These are phyloP conservation scores for Atkinsonella texensis DNA, from an alignment of 2,329 filamentous ascomycete genomes.

Conservation along the genomic window DNA sequence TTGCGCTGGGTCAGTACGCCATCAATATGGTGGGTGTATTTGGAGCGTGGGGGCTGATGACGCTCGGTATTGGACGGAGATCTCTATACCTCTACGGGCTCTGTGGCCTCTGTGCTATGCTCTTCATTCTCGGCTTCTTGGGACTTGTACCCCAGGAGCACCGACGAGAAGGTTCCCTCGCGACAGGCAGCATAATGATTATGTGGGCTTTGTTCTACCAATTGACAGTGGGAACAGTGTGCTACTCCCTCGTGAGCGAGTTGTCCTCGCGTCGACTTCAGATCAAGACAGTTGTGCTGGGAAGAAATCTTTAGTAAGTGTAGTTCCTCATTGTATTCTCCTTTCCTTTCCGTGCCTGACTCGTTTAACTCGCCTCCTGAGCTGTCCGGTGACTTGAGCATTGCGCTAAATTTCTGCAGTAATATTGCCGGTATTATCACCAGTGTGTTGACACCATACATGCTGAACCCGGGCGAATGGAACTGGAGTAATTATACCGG, in stretches of 20 bases:
- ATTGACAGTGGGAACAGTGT: slow-evolving; percentile 76
- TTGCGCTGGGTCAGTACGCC: slow-evolving; percentile 51
- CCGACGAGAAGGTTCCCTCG: slow-evolving; percentile 50
- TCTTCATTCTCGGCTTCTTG: slow-evolving; percentile 74
- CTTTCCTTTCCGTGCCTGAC: not conserved
- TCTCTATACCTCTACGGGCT: slow-evolving; percentile 67
- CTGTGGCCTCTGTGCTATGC: slow-evolving; percentile 60
- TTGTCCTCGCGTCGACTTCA: slow-evolving; percentile 71
- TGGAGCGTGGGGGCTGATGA: slow-evolving; percentile 72
- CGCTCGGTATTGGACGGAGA: slow-evolving; percentile 60
- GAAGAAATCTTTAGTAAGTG: slow-evolving; percentile 61
- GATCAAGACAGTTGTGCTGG: slow-evolving; percentile 85
- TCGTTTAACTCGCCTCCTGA: not conserved
- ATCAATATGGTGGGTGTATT: slow-evolving; percentile 74
- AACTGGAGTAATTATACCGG: slow-evolving; percentile 79
- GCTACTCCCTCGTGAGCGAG: slow-evolving; percentile 80
- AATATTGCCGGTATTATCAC: slow-evolving; percentile 75
- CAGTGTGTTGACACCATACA: slow-evolving; percentile 76
- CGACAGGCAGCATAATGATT: slow-evolving; percentile 78
- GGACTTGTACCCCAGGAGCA: slow-evolving; percentile 56
- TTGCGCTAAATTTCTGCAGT: slow-evolving; percentile 22
- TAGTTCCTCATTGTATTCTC: not conserved
- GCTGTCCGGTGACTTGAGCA: not conserved
- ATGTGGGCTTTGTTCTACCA: slow-evolving; percentile 76
- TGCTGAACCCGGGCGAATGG: slow-evolving; percentile 82